A percentile compares a stretch with the other conserved stretches of the same genome.
Evolutionary conservation across 305 asterid species (phyloP).

Genomic region (Fraxinus sp.): DNA sequence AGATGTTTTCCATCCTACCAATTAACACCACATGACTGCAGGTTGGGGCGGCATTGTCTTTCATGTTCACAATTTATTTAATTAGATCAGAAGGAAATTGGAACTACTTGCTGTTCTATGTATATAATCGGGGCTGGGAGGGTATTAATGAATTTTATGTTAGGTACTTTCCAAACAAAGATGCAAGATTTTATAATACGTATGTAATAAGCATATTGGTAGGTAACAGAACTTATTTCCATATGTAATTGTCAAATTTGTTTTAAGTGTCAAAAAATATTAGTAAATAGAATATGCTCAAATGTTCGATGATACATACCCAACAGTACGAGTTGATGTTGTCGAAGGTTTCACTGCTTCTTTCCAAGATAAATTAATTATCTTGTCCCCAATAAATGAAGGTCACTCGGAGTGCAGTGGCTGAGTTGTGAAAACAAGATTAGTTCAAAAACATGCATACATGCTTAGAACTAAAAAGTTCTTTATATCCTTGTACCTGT

Average conservation of each 20-base stretch:
- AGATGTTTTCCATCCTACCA: background rate
- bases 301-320: slow-evolving; percentile 45
- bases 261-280: background rate
- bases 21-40: background rate
- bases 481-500: slow-evolving; percentile 23
- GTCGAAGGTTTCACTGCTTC: slow-evolving; percentile 55
- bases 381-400: slow-evolving; percentile 80
- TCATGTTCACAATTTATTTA: no score
- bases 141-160: background rate
- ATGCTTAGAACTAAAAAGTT: slow-evolving; percentile 22
- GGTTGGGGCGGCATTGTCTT: background rate
- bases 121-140: no score
- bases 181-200: background rate
- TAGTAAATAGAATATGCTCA: background rate
- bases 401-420: slow-evolving; percentile 81
- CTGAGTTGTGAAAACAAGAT: slow-evolving; percentile 40
- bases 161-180: background rate
- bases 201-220: background rate
- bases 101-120: background rate
- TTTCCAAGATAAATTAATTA: slow-evolving; percentile 74
- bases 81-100: background rate
- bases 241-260: background rate
- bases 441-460: slow-evolving; percentile 21
- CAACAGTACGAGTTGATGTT: slow-evolving; percentile 46
- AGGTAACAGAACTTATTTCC: background rate